Base-by-base conservation (phyloP, 2,329 filamentous ascomycete species). In the Hymenoscyphus fraxineus region DNA sequence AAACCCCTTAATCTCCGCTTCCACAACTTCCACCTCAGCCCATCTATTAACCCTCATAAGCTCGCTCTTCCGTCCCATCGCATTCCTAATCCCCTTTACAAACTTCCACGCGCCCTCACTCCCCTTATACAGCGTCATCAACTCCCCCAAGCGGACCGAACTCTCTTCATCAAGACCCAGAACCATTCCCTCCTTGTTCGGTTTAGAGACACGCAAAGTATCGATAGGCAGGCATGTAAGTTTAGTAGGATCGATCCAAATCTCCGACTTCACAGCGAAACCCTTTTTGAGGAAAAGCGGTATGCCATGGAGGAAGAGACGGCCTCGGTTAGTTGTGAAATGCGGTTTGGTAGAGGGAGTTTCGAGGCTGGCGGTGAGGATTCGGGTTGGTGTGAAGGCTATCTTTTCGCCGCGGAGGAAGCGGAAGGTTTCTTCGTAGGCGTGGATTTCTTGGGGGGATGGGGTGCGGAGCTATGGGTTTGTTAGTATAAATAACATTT, bases 391-490 rank as follows among this genome's bases (percentile, higher is more conserved):
- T 22, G 44, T 51, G n/a, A 51, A 51, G 6, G 44, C n/a, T 51
- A 51, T 51, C 16, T 51, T 51, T 51, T 51, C 44, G 44, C 44
- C 22, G 44, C 44, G 44, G n/a, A 51, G 44, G n/a, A 51, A 51
- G 16, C 44, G 19, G n/a, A 51, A 10, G 16, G 44, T 51, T 51
- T 51, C 7, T 19, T 51, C 44, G 44, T 51, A 10, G 44, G 44
- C 16, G 7, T n/a, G 9, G 1, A 51, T 19, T 51, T 51, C 44
- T 22, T 51, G 44, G 16, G n/a, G 44, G 1, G 44, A 51, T n/a
- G 44, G n/a, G 12, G 22, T 10, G n/a, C 19, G 2, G 44, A 51
- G 44, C 44, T 51, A 7, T 22, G 19, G 40, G 27, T 22, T 9
- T 22, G 6, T 51, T 19, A 51, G 44, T 51, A 19, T 7, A n/a